phyloP scores from a whole-genome alignment of 139 green algal genomes.

The Chlorella vulgaris region DNA sequence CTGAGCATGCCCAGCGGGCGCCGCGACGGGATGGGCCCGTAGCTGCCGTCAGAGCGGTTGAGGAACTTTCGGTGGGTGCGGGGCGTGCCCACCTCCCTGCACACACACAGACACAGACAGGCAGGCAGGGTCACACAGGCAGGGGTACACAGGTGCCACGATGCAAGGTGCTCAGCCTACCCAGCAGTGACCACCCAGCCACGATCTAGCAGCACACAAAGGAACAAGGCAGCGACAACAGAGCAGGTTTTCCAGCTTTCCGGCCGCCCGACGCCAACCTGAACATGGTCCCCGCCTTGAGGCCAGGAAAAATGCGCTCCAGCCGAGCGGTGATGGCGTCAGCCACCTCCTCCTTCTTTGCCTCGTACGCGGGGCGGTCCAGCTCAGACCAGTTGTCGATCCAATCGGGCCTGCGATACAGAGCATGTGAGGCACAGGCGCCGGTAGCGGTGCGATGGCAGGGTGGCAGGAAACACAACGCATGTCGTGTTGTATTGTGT shows the following conservation, averaged over 20 bases:
- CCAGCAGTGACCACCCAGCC: too few species aligned
- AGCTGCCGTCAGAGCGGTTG: constrained; percentile 86
- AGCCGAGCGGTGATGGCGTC: constrained; percentile 78
- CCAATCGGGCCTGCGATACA: constrained; percentile 75
- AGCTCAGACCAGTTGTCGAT: constrained; percentile 71
- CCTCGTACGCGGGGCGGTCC: constrained; percentile 57
- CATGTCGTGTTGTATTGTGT: too few species aligned
- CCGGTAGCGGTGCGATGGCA: too few species aligned
- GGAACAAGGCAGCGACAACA: not conserved
- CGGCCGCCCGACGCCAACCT: constrained; percentile 46
- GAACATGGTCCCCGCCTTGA: constrained; percentile 71
- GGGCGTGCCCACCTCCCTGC: constrained; percentile 84
- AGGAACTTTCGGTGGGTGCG: constrained; percentile 93
- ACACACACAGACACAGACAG: not conserved
- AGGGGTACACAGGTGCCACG: not conserved
- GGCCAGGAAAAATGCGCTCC: constrained; percentile 84
- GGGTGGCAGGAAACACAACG: too few species aligned
- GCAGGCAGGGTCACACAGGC: not conserved
- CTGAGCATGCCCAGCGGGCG: constrained; percentile 89
- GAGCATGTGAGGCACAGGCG: too few species aligned
- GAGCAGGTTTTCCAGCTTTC: not conserved
- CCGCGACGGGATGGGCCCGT: constrained; percentile 91
- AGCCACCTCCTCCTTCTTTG: constrained; percentile 82
- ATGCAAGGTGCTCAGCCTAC: too few species aligned
- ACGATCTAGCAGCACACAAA: too few species aligned